Evolutionary conservation across 495 filamentous ascomycete species (phyloP).

Genomic region (Aspergillus sclerotiicarbonarius): DNA sequence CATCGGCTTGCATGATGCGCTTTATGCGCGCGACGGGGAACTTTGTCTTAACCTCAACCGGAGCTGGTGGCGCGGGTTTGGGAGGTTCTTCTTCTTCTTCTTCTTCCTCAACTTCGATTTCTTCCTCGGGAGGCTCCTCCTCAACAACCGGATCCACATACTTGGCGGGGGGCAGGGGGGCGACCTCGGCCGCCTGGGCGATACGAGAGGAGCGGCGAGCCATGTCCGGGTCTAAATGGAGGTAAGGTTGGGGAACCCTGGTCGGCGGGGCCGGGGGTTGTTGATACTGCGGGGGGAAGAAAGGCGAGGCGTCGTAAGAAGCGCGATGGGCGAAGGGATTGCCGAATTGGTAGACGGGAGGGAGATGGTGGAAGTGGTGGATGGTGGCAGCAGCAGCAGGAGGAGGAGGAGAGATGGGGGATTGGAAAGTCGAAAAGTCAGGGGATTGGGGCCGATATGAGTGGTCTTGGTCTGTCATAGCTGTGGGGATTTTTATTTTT

Average conservation of each 20-base stretch:
- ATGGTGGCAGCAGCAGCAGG: conserved; percentile 10
- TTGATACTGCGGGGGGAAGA: conserved; percentile 38
- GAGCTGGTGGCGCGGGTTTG: conserved; percentile 26
- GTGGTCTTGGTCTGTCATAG: conserved; percentile 45
- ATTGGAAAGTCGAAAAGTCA: conserved; percentile 47
- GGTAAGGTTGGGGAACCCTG: conserved; percentile 33
- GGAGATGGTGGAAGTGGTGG: conserved; percentile 2
- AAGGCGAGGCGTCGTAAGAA: conserved; percentile 44
- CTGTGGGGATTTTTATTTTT: conserved; percentile 17
- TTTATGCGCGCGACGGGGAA: conserved; percentile 98
- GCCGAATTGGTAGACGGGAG: conserved; percentile 29
- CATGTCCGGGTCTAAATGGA: conserved; percentile 37
- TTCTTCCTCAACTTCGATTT: conserved; percentile 25
- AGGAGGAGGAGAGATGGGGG: conserved; percentile 30
- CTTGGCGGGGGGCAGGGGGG: conserved; percentile 30
- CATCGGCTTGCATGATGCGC: conserved; percentile 99
- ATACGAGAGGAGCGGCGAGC: conserved; percentile 46
- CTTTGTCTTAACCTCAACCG: conserved; percentile 83
- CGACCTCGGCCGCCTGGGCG: conserved; percentile 32
- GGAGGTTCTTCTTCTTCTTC: conserved; percentile 10
- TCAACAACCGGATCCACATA: conserved; percentile 41
- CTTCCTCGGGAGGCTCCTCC: conserved; percentile 12
- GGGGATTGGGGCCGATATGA: conserved; percentile 45
- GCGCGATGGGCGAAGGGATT: conserved; percentile 38
- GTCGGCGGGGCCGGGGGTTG: conserved; percentile 21